Percentiles rank a stretch among this genome's conserved stretches.
Conservation (phyloP, 1,284 basidiomycete genomes). For the Cystobasidiaceae sp. region DNA sequence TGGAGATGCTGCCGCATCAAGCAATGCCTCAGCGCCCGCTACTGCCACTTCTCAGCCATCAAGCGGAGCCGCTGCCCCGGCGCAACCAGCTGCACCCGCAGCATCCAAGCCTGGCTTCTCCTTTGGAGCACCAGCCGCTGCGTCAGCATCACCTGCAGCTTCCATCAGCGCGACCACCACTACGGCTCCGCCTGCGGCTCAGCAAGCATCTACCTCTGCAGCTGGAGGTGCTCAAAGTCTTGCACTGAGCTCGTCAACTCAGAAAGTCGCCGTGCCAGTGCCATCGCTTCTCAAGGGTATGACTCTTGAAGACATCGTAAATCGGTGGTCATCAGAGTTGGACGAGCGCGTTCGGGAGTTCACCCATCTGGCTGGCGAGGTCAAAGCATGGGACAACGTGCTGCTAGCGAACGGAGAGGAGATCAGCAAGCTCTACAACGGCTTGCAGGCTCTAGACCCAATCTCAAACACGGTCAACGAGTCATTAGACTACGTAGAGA, state of each 20-base stretch:
- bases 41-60: constrained; percentile 36
- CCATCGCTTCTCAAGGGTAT: constrained; percentile 74
- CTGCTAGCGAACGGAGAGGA: constrained; percentile 90
- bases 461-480: constrained; percentile 58
- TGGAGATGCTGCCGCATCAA: constrained; percentile 13
- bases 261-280: constrained; percentile 57
- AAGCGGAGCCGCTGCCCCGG: constrained; percentile 34
- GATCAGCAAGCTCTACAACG: constrained; percentile 71
- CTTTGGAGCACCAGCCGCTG: constrained; percentile 36
- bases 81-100: constrained; percentile 35
- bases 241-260: constrained; percentile 35
- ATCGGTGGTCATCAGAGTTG: constrained; percentile 80
- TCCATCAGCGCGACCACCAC: constrained; percentile 32
- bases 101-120: constrained; percentile 23
- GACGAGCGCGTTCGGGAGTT: constrained; percentile 83
- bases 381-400: constrained; percentile 89
- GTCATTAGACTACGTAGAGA: constrained; percentile 82
- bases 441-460: constrained; percentile 58
- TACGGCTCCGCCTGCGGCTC: no score
- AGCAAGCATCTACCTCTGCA: not conserved
- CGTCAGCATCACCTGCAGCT: constrained; percentile 1
- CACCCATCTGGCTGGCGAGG: constrained; percentile 79
- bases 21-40: constrained; percentile 21
- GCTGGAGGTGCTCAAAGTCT: constrained; percentile 6
- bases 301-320: constrained; percentile 92